phyloP scores from a whole-genome alignment of 2,329 filamentous ascomycete genomes.

The Pseudogymnoascus destructans region DNA sequence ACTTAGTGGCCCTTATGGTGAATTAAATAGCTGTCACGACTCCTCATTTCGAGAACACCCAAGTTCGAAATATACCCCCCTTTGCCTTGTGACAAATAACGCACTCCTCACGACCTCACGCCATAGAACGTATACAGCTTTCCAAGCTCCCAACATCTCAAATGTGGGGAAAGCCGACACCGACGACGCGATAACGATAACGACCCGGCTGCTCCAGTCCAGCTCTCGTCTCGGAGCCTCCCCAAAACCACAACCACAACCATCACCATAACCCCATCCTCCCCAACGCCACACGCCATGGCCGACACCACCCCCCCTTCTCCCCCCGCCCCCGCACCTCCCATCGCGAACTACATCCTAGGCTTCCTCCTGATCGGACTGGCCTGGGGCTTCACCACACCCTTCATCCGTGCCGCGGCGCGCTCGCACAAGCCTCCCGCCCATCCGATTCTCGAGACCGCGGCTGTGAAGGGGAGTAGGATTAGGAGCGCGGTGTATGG shows the following conservation, averaged over 20 bases:
- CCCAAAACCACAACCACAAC: not conserved
- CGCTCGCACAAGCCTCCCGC: conserved; percentile 54
- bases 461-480: conserved; percentile 42
- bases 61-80: not conserved
- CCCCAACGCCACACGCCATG: not conserved
- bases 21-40: not conserved
- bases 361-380: conserved; percentile 84
- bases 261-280: not conserved
- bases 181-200: not conserved
- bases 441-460: conserved; percentile 40
- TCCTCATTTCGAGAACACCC: not conserved
- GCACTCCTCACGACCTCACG: not conserved
- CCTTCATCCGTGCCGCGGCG: conserved; percentile 81
- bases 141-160: not conserved
- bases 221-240: not conserved
- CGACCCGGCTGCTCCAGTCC: not conserved
- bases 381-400: conserved; percentile 86
- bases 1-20: not conserved
- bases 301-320: conserved; percentile 6
- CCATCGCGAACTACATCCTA: conserved; percentile 67
- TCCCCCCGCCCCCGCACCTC: conserved; percentile 26
- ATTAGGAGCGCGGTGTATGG: conserved; percentile 48
- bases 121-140: not conserved
- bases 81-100: not conserved
- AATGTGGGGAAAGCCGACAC: not conserved